Conservation (phyloP, 805 yeast species). For the Ogataea saltuana region DNA sequence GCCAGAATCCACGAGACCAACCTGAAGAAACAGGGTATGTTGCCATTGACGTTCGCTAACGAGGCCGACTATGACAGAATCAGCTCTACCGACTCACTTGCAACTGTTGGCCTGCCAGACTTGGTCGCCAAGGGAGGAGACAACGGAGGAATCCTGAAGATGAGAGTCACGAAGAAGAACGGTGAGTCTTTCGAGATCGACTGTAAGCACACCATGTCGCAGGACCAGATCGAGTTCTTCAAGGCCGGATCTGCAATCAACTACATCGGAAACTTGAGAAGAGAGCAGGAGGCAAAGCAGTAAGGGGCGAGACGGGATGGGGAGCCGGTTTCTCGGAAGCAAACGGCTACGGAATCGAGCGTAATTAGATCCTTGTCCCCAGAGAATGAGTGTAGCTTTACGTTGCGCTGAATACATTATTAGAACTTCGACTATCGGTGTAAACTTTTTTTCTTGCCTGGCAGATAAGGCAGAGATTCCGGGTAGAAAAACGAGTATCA, state of each 20-base stretch:
- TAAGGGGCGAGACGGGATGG: no score
- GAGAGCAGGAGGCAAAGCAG: constrained; percentile 11
- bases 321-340: no score
- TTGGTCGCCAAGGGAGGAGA: constrained; percentile 80
- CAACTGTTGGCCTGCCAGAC: constrained; percentile 72
- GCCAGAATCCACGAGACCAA: constrained; percentile 99
- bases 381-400: no score
- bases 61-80: constrained; percentile 86
- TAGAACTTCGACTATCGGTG: no score
- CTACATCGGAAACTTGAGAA: constrained; percentile 52
- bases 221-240: constrained; percentile 93
- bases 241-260: constrained; percentile 97
- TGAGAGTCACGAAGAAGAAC: constrained; percentile 71
- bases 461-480: no score
- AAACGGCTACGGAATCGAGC: no score
- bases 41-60: constrained; percentile 89
- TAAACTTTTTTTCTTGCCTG: no score
- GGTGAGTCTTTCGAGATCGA: constrained; percentile 71
- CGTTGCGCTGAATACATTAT: no score
- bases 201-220: constrained; percentile 94
- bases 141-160: constrained; percentile 77
- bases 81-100: constrained; percentile 72
- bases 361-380: no score
- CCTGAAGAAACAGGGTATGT: constrained; percentile 96
- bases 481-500: no score